Evolutionary conservation across 257 asterid species (phyloP).

Genomic region (Penstemon barbatus): DNA sequence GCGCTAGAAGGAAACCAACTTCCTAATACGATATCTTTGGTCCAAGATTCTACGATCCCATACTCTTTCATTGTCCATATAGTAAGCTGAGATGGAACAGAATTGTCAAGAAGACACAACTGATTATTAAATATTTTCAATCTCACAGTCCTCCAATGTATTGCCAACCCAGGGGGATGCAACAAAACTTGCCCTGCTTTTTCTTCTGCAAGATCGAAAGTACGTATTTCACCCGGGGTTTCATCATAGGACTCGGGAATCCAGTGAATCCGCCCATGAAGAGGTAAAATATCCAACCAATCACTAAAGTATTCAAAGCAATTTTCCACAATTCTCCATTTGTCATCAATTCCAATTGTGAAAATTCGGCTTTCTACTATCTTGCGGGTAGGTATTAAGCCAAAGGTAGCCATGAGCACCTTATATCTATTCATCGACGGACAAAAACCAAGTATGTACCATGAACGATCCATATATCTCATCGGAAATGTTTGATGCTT

Average conservation of each 20-base stretch:
- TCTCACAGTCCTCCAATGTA: background rate
- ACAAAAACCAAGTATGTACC: background rate
- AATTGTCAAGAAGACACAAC: background rate
- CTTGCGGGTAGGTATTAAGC: fast-evolving
- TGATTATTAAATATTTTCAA: background rate
- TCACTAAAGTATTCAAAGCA: too few relatives aligned
- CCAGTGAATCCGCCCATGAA: constrained; percentile 1
- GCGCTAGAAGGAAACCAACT: background rate
- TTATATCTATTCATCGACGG: background rate
- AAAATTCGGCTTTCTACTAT: background rate
- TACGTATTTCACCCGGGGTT: background rate
- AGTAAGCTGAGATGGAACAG: background rate
- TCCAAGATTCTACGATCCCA: constrained; percentile 3
- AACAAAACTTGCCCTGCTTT: background rate
- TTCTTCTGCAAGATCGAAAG: constrained; percentile 12
- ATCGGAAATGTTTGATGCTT: too few relatives aligned
- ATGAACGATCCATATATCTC: too few relatives aligned
- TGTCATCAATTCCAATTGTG: background rate
- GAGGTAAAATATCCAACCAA: background rate
- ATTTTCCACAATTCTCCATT: constrained; percentile 7
- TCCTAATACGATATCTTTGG: background rate
- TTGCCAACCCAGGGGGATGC: background rate
- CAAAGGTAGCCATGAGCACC: background rate
- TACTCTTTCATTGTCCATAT: constrained; percentile 24
- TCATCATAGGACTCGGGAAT: background rate